Base-by-base conservation (phyloP, 768 basidiomycete species). In the Russula dissimulans region DNA sequence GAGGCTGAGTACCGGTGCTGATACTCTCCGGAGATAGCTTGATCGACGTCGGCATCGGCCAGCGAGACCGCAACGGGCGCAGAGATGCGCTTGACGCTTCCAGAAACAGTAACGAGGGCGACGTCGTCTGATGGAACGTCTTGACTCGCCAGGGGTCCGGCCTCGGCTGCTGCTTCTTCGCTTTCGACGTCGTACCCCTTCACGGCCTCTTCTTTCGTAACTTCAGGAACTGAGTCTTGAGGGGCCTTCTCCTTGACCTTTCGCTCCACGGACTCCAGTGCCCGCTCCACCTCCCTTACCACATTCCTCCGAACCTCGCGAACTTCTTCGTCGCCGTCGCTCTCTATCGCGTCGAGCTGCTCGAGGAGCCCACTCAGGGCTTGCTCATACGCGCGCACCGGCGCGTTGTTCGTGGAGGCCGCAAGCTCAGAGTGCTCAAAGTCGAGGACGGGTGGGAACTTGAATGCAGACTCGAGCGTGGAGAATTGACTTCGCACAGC, bases 321-420 rank as follows among this genome's bases (percentile, higher is more conserved):
- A 8, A 91, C 78, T 1, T 69, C 71, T 62, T 71, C 70, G 53
- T 82, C 76, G 0, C 87, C 87, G 62, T 77, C 78, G 65, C 84
- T 86, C 65, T 87, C 81, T 26, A 91, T 78, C 0, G 78, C 81
- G 62, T 91, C 89, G 15, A 91, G 79, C 60, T 77, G 76, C 50
- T 79, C 76, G 34, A 91, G 75, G 9, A 91, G 70, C 41, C 81
- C 81, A 56, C 79, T 80, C 45, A 90, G 76, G 45, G 77, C 73
- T 63, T 89, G 80, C 18, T 76, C 72, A 69, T 89, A 84, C 4
- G 73, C 75, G 70, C 85, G 85, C 26, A 89, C 71, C 0, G 79
- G 69, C 15, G 78, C 82, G 68, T 91, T 90, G 45, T 68, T 74
- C 1, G 78, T 69, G 6, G 83, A 82, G 73, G 77, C 89, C 5